Evolutionary conservation across 139 green algal species (phyloP), one percentile per base, ranked within the genome.

Genomic region (Diplosphaera chodatii): DNA sequence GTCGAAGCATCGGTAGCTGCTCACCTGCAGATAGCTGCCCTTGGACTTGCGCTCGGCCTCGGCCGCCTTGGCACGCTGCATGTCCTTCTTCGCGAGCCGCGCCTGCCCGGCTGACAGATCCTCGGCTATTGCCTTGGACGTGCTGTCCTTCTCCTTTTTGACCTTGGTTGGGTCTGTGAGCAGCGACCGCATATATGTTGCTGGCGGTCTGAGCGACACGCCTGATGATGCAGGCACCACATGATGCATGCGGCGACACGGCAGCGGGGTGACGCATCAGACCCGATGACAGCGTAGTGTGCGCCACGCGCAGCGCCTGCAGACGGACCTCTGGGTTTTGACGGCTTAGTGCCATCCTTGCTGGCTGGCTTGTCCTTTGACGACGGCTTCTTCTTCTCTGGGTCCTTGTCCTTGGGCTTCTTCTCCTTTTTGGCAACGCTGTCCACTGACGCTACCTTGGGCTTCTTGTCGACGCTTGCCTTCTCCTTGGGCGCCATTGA

Each of bases 381-480:
- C 25, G 59, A 65, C 25, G 25, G 4, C 59, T 65, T 65, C 27
- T 40, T 55, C 55, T 74, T 64, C 16, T 55, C 28, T 4, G 55
- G 25, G 41, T 75, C 66, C 32, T 78, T 59, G 48, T 59, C 48
- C 25, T 59, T 74, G 1, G 75, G 23, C 55, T 77, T 71, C 18
- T 77, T 77, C 32, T 81, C 70, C 71, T 75, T 80, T 48, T 75
- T 78, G 0, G 77, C 74, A 55, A 18, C 8, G n/a, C 41, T 64
- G 27, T 80, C 79, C n/a, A 73, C 16, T 18, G 48, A 59, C 4
- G 48, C 48, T 25, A 25, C 13, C 48, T 59, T 70, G 27, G 81
- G 56, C 34, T 79, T 78, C 63, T 78, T 81, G 25, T 72, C 67
- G 22, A 77, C 73, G 40, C 74, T 78, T 10, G 77, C 63, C 69